Conservation (phyloP, 306 rosid genomes). For the Styphnolobium japonicum region DNA sequence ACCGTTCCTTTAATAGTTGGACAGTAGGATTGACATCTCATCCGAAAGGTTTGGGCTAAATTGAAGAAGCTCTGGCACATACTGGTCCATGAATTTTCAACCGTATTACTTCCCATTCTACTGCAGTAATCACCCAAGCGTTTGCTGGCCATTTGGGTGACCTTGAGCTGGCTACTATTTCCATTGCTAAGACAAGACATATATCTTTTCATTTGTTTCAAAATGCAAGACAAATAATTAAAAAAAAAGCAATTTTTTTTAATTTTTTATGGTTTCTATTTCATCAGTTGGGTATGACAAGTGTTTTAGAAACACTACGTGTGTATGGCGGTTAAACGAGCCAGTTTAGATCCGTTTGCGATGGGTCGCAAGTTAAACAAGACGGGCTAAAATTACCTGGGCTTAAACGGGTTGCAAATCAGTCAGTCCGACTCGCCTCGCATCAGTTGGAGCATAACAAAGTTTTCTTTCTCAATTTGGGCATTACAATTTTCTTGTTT, state of each 20-base stretch:
- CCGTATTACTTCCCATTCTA: constrained; percentile 35
- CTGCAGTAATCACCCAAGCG: constrained; percentile 48
- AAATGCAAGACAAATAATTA: not conserved
- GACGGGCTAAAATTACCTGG: no score
- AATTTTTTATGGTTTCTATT: not conserved
- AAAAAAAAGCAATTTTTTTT: not conserved
- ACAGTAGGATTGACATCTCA: not conserved
- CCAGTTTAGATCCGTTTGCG: no score
- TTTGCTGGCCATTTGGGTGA: constrained; percentile 58
- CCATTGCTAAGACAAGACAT: constrained; percentile 22
- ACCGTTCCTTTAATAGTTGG: no score
- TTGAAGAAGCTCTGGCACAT: constrained; percentile 58
- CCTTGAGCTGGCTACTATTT: constrained; percentile 44
- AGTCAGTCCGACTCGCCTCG: no score
- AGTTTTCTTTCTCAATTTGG: no score
- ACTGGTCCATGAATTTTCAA: constrained; percentile 49
- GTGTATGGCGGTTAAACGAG: no score
- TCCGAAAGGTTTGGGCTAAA: constrained; percentile 29
- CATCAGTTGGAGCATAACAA: no score
- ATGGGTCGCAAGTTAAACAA: no score
- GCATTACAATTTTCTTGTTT: no score
- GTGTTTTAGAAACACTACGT: constrained; percentile 54
- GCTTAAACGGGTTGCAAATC: no score
- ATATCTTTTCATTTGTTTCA: not conserved
- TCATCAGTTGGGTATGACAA: constrained; percentile 58